phyloP scores from a whole-genome alignment of 176 grass and related monocot genomes.

The Zea luxurians region DNA sequence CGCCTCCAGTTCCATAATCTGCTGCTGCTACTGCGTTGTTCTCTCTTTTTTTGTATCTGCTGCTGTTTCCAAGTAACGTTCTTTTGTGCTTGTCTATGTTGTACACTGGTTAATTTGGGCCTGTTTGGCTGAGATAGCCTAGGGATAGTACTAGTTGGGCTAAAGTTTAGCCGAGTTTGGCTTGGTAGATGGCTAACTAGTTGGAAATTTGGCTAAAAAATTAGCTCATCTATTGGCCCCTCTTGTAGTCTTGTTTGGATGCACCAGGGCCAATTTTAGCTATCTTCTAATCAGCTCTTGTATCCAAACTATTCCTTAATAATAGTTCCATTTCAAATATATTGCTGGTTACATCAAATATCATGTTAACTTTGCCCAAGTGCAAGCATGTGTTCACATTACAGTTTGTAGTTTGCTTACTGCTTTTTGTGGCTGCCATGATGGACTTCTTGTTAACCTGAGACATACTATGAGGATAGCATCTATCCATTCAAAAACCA shows the following conservation, averaged over 20 bases:
- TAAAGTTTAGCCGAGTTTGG: too few relatives aligned
- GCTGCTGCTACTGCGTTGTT: not conserved
- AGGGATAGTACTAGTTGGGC: too few relatives aligned
- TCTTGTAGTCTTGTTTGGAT: too few relatives aligned
- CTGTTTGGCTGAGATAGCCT: too few relatives aligned
- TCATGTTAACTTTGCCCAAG: not conserved
- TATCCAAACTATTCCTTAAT: too few relatives aligned
- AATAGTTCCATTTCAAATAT: not conserved
- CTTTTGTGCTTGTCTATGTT: not conserved
- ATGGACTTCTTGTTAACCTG: slow-evolving; percentile 54
- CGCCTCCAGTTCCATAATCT: slow-evolving; percentile 29
- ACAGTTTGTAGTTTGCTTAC: not conserved
- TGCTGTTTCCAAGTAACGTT: not conserved
- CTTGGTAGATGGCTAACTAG: too few relatives aligned
- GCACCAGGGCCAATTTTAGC: too few relatives aligned
- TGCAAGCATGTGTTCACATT: not conserved
- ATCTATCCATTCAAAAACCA: slow-evolving; percentile 29
- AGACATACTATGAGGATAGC: slow-evolving; percentile 30
- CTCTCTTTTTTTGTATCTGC: not conserved
- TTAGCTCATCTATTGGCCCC: too few relatives aligned
- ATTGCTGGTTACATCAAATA: not conserved
- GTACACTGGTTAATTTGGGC: not conserved
- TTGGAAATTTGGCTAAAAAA: too few relatives aligned
- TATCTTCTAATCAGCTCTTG: too few relatives aligned
- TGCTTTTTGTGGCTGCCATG: slow-evolving; percentile 34